phyloP scores from a whole-genome alignment of 2,329 filamentous ascomycete species.

The Fusarium penzigii region DNA sequence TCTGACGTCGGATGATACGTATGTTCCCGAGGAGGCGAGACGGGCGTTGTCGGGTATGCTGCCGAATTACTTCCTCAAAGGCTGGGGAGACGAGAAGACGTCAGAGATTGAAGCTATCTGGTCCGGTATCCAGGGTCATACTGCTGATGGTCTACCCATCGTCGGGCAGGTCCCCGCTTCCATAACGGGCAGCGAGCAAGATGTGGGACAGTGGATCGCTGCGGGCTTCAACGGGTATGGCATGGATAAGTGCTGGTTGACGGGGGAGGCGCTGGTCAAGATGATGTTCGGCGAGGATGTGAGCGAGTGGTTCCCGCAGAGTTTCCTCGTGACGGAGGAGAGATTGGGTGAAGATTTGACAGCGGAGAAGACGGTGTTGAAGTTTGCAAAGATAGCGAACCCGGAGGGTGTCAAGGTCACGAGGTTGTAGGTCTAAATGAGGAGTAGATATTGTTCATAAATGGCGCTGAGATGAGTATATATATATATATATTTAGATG shows the following conservation, averaged over 20 bases:
- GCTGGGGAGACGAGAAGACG: slow-evolving; percentile 27
- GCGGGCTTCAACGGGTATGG: slow-evolving; percentile 51
- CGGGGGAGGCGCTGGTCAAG: slow-evolving; percentile 39
- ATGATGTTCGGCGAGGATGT: slow-evolving; percentile 28
- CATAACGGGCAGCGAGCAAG: slow-evolving; percentile 14
- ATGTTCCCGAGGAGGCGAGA: slow-evolving; percentile 35
- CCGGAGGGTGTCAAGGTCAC: background rate
- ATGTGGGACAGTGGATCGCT: slow-evolving; percentile 47
- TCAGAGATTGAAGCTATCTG: slow-evolving; percentile 42
- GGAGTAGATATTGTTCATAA: background rate
- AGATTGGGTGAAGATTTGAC: slow-evolving; percentile 4
- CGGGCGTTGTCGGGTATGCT: slow-evolving; percentile 39
- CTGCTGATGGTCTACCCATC: slow-evolving; percentile 47
- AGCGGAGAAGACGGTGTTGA: slow-evolving; percentile 3
- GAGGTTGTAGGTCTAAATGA: background rate
- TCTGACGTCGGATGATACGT: slow-evolving; percentile 45
- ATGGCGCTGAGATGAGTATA: background rate
- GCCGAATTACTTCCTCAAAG: slow-evolving; percentile 37
- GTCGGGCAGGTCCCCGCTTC: slow-evolving; percentile 44
- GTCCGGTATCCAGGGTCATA: slow-evolving; percentile 48
- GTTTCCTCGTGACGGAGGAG: slow-evolving; percentile 11
- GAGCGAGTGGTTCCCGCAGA: slow-evolving; percentile 19
- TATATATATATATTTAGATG: background rate
- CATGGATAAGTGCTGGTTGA: slow-evolving; percentile 53
- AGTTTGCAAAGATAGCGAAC: slow-evolving; percentile 3